Evolutionary conservation across 2,329 filamentous ascomycete species (phyloP), one percentile per base, ranked within the genome.

Genomic region (Fusarium phyllophilum): DNA sequence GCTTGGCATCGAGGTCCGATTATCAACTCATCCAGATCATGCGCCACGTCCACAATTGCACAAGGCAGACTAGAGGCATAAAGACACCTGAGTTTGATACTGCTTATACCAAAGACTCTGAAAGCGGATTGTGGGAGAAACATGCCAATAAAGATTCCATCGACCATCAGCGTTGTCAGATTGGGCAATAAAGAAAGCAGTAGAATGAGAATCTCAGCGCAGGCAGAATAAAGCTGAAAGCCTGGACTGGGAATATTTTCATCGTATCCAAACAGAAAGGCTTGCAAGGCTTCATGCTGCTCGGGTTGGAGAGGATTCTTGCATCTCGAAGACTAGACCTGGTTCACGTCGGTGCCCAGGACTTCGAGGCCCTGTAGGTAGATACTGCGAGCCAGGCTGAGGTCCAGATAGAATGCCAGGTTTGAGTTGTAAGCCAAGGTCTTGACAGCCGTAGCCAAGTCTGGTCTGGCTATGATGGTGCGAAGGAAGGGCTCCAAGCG

Each of bases 91-190:
- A 41, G 39, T n/a, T 14, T 41, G 39, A 41, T 41, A n/a, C 39
- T 41, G 20, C 18, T 41, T 20, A 41, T 41, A 41, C 39, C 39
- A n/a, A 41, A 41, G 13, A 7, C 39, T 41, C 13, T n/a, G 39
- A 41, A 41, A 41, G 39, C 39, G 13, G 39, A 41, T n/a, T 10
- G 39, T n/a, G 39, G 18, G 22, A 41, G 39, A 41, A 1, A 8
- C 1, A 14, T 0, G 39, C 22, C 22, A n/a, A n/a, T n/a, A 4
- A 11, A n/a, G 39, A 10, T 3, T 8, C 39, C 39, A 5, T 41
- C 39, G 11, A n/a, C 22, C 20, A n/a, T 14, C 20, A 41, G 39
- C 12, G 39, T n/a, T 22, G 39, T 41, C 1, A 41, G 12, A 14
- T 41, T 41, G 39, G 39, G 39, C 22, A n/a, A n/a, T 41, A 41